Percentiles rank a stretch among this genome's conserved stretches.
These are phyloP conservation scores for Bruguiera hainesii DNA, from an alignment of 441 rosid species.

Conservation along the genomic window DNA sequence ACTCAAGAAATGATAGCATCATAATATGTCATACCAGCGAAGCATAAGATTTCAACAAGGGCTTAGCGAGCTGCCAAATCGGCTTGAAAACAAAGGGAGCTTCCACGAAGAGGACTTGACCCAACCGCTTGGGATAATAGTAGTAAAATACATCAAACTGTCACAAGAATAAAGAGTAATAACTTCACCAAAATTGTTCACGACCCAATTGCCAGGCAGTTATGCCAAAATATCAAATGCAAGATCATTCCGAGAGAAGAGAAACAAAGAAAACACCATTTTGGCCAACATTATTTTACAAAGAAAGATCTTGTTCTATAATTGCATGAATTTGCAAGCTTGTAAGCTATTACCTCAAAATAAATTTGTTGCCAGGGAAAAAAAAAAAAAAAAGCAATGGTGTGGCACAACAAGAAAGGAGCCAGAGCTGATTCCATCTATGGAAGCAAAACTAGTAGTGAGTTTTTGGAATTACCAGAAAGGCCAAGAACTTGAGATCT, in stretches of 20 bases:
- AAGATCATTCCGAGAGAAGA: slow-evolving; percentile 6
- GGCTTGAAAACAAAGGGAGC: slow-evolving; percentile 91
- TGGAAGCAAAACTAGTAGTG: slow-evolving; percentile 4
- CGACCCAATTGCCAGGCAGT: slow-evolving; percentile 2
- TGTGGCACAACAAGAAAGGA: slow-evolving; percentile 7
- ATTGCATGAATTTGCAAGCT: neutral
- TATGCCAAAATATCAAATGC: neutral
- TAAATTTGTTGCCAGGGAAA: neutral
- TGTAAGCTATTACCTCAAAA: neutral
- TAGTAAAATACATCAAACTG: slow-evolving; percentile 92
- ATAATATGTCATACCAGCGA: slow-evolving; percentile 61
- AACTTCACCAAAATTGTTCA: slow-evolving; percentile 16
- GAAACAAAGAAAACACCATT: neutral
- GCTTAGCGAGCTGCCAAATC: slow-evolving; percentile 81
- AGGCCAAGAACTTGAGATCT: slow-evolving; percentile 71
- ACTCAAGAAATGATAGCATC: slow-evolving; percentile 1
- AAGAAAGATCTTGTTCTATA: neutral
- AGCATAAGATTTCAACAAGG: slow-evolving; percentile 66
- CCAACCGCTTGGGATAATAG: slow-evolving; percentile 88
- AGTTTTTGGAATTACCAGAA: slow-evolving; percentile 50
- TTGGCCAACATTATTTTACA: neutral
- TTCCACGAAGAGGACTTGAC: slow-evolving; percentile 84
- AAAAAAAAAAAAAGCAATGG: neutral
- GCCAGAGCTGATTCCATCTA: slow-evolving; percentile 1
- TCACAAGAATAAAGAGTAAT: slow-evolving; percentile 15